Conservation (phyloP, 768 basidiomycete species). For the Tylopilus intermedius region DNA sequence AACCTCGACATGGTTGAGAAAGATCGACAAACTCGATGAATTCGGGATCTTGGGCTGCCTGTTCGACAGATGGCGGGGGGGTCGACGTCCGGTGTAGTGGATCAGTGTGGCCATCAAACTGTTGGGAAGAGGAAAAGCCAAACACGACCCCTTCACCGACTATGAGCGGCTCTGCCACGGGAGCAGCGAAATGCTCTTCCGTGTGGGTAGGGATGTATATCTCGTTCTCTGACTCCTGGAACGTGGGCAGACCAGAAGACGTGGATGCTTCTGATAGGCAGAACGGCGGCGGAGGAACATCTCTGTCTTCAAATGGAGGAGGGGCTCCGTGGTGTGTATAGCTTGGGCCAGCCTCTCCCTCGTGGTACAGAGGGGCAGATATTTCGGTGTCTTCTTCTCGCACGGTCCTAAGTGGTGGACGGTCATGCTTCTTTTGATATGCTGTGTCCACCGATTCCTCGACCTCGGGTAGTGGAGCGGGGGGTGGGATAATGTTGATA, state of each 20-base stretch:
- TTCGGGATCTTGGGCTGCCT: slow-evolving; percentile 67
- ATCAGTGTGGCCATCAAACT: slow-evolving; percentile 79
- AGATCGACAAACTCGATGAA: slow-evolving; percentile 61
- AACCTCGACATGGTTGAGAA: slow-evolving; percentile 50
- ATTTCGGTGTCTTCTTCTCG: slow-evolving; percentile 62
- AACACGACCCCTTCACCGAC: slow-evolving; percentile 74
- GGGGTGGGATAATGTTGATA: slow-evolving; percentile 64
- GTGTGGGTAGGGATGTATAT: slow-evolving; percentile 52
- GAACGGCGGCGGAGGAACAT: slow-evolving; percentile 65
- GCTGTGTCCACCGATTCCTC: slow-evolving; percentile 67
- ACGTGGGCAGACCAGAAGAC: slow-evolving; percentile 60
- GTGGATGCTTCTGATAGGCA: slow-evolving; percentile 58
- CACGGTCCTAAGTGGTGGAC: slow-evolving; percentile 67
- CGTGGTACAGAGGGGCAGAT: slow-evolving; percentile 60
- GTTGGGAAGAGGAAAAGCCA: slow-evolving; percentile 65
- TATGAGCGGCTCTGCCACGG: slow-evolving; percentile 35
- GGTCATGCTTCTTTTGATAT: slow-evolving; percentile 86
- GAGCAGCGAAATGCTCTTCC: slow-evolving; percentile 36
- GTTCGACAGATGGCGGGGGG: slow-evolving; percentile 73
- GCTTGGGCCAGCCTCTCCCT: slow-evolving; percentile 74
- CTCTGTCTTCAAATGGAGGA: slow-evolving; percentile 81
- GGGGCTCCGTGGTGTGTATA: slow-evolving; percentile 59
- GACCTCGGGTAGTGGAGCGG: slow-evolving; percentile 75
- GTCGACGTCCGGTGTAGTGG: slow-evolving; percentile 59
- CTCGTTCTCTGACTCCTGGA: slow-evolving; percentile 76